Conservation (phyloP, 2,329 filamentous ascomycete genomes). For the Neonectria punicea region DNA sequence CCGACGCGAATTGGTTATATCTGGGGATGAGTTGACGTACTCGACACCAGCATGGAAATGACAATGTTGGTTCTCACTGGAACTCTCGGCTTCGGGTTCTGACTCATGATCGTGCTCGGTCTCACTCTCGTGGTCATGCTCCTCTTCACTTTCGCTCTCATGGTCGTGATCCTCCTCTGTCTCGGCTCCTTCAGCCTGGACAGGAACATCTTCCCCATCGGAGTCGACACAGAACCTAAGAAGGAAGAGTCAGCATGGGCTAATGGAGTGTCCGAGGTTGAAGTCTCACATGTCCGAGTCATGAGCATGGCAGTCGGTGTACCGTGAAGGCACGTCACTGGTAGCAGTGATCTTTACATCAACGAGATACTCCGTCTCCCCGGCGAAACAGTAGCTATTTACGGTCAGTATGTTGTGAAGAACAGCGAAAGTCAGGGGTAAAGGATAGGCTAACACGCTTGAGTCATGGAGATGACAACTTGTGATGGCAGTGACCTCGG, state of each 20-base stretch:
- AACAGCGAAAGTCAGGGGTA: neutral
- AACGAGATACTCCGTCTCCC: slow-evolving; percentile 55
- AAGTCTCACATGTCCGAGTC: slow-evolving; percentile 63
- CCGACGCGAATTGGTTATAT: neutral
- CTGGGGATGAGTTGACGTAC: slow-evolving; percentile 55
- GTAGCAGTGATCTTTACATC: slow-evolving; percentile 63
- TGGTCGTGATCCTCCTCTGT: slow-evolving; percentile 32
- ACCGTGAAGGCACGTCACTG: slow-evolving; percentile 66
- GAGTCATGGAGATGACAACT: slow-evolving; percentile 55
- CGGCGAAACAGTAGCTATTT: slow-evolving; percentile 57
- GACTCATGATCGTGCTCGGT: slow-evolving; percentile 27
- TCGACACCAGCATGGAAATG: slow-evolving; percentile 82
- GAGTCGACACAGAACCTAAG: slow-evolving; percentile 70
- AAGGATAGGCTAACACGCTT: slow-evolving; percentile 48
- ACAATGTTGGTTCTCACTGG: slow-evolving; percentile 59
- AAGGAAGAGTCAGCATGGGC: slow-evolving; percentile 10
- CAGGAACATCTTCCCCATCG: slow-evolving; percentile 68
- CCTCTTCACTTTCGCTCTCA: slow-evolving; percentile 30
- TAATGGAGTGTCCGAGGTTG: neutral
- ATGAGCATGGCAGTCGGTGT: slow-evolving; percentile 74
- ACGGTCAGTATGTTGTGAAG: neutral
- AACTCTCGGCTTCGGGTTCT: slow-evolving; percentile 33
- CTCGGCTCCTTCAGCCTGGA: slow-evolving; percentile 54
- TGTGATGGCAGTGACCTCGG: slow-evolving; percentile 51
- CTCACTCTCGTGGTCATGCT: slow-evolving; percentile 28